Conservation (phyloP, 345 rosid species). For the Trapa incisa region DNA sequence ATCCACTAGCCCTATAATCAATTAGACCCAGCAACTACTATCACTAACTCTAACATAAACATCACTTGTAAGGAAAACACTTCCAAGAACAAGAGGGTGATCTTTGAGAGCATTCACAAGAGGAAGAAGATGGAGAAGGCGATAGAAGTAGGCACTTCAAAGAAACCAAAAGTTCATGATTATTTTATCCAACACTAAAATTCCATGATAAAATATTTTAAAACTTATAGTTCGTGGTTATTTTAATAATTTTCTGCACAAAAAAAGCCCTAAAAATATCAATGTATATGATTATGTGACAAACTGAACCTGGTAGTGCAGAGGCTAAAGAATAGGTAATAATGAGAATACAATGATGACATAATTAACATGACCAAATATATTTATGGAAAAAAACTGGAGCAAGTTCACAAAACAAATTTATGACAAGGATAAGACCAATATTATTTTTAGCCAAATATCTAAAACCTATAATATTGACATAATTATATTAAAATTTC, state of each 20-base stretch:
- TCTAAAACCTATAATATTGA: neutral
- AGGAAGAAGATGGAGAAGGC: conserved; percentile 2
- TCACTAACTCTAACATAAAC: too few species aligned
- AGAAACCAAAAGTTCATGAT: neutral
- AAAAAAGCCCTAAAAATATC: neutral
- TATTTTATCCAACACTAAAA: too few species aligned
- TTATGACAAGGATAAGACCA: neutral
- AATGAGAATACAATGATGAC: neutral
- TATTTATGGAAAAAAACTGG: too few species aligned
- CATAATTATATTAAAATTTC: neutral
- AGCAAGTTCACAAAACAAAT: neutral
- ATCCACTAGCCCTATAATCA: too few species aligned
- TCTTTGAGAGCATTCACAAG: neutral
- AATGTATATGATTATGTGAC: neutral
- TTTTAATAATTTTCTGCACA: too few species aligned
- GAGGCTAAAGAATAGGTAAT: too few species aligned
- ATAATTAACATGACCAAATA: neutral
- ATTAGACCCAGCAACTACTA: too few species aligned
- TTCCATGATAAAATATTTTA: too few species aligned
- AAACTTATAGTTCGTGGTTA: too few species aligned
- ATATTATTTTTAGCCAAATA: neutral
- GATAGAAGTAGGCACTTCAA: neutral
- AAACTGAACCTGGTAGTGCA: neutral
- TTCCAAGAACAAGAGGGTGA: neutral
- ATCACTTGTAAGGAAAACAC: neutral